Base-by-base conservation (phyloP, 495 filamentous ascomycete genomes). In the Tuber calosporum region DNA sequence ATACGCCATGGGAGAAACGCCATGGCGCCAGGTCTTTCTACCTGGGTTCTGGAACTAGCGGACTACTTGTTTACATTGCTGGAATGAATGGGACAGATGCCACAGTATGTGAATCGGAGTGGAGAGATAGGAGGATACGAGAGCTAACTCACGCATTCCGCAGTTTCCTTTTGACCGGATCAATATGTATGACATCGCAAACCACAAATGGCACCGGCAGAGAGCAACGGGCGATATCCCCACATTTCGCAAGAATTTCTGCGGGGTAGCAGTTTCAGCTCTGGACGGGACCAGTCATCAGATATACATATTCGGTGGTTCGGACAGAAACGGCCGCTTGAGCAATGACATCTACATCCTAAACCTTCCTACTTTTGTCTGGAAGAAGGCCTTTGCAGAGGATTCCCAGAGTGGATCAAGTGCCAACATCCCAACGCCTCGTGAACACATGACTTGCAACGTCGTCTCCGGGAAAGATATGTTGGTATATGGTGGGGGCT, bases 311-410 rank as follows among this genome's bases (percentile, higher is more conserved):
- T 67, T 71, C 11, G 62, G 71, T 40, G 71, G 62, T 5, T 20
- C 36, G 19, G n/a, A 45, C n/a, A 45, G 53, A 36, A 34, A 67
- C 11, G 58, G 19, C 4, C 20, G 43, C 22, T 43, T 68, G 17
- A 68, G 26, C 73, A 85, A 87, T 76, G 87, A 89, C 79, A 82
- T 87, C 22, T 88, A 87, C 75, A 85, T 88, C 66, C 82, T 89
- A 11, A 83, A 83, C 66, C 80, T 89, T 13, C 87, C 87, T 0
- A 83, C 84, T 8, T 89, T 88, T 76, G 83, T 78, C 13, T 89
- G 87, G 87, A 40, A 73, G n/a, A 8, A 48, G 26, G 71, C 40
- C 26, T 68, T 9, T 19, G 20, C 36, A 22, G 58, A 45, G 17
- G 15, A 43, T 41, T 15, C 37, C 19, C 22, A 20, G 19, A 8